phyloP scores from a whole-genome alignment of 2,329 filamentous ascomycete species.

The Verticillium nubilum region DNA sequence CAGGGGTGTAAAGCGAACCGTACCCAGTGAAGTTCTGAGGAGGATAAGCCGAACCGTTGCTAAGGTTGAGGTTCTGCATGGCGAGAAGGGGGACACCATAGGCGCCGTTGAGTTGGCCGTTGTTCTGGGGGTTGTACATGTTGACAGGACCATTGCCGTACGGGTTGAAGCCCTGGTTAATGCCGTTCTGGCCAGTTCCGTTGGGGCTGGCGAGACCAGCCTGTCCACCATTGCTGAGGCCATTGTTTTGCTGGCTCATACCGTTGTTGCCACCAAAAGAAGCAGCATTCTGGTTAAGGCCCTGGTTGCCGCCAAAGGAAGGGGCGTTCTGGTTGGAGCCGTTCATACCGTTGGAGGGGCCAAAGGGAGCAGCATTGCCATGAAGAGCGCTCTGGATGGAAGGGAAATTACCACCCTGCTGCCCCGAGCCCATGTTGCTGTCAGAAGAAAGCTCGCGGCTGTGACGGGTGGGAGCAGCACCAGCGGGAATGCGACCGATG shows the following conservation, averaged over 20 bases:
- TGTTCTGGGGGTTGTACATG: background rate
- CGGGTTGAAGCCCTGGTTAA: conserved; percentile 9
- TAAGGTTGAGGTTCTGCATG: conserved; percentile 62
- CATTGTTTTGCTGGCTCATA: background rate
- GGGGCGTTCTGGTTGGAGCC: conserved; percentile 25
- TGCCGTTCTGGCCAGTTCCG: background rate
- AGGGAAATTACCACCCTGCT: conserved; percentile 44
- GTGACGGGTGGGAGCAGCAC: conserved; percentile 61
- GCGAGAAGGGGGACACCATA: conserved; percentile 53
- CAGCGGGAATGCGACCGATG: conserved; percentile 71
- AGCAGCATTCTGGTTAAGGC: background rate
- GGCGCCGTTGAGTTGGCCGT: background rate
- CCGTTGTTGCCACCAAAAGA: background rate
- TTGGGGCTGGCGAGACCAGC: background rate
- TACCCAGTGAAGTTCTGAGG: conserved; percentile 55
- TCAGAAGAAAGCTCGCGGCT: conserved; percentile 64
- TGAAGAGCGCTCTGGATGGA: conserved; percentile 71
- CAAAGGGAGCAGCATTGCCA: conserved; percentile 73
- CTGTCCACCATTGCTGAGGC: background rate
- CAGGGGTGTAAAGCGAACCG: conserved; percentile 37
- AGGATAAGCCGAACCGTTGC: conserved; percentile 42
- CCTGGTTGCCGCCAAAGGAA: conserved; percentile 22
- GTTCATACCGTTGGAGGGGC: conserved; percentile 41
- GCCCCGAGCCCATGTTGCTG: conserved; percentile 32
- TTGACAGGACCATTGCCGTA: conserved; percentile 3